A percentile compares a stretch with the other conserved stretches of the same genome.
phyloP scores from a whole-genome alignment of 2,329 filamentous ascomycete species.

The Talaromyces marneffei region DNA sequence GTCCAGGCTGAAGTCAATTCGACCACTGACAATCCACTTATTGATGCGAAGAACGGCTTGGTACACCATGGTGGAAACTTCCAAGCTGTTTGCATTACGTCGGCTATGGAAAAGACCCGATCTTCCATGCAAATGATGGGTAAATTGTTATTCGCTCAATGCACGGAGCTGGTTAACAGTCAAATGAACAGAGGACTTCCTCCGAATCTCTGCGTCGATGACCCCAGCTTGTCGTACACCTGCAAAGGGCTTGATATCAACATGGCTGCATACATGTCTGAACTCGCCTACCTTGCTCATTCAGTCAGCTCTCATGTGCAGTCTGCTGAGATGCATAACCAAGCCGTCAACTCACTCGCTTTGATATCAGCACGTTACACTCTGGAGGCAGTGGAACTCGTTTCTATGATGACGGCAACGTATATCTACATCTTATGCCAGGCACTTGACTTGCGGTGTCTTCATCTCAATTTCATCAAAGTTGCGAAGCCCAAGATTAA shows the following conservation, averaged over 20 bases:
- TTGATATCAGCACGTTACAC: constrained; percentile 55
- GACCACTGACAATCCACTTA: constrained; percentile 61
- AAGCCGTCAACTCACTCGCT: constrained; percentile 61
- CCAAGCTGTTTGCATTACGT: constrained; percentile 58
- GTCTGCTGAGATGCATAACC: constrained; percentile 62
- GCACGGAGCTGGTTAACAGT: constrained; percentile 58
- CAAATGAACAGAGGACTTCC: constrained; percentile 56
- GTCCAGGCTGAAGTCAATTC: constrained; percentile 59
- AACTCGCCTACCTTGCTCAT: constrained; percentile 57
- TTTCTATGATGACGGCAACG: constrained; percentile 51
- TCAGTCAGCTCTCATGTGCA: constrained; percentile 60
- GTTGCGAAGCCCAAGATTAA: constrained; percentile 5
- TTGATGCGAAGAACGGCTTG: constrained; percentile 41
- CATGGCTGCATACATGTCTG: constrained; percentile 59
- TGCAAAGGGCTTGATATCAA: constrained; percentile 63
- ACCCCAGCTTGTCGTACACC: constrained; percentile 53
- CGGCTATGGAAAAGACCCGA: constrained; percentile 58
- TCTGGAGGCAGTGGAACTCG: constrained; percentile 50
- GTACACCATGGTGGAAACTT: constrained; percentile 63
- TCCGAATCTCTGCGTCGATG: constrained; percentile 56
- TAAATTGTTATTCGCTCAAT: constrained; percentile 59
- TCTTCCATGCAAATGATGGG: constrained; percentile 50
- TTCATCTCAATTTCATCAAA: constrained; percentile 15
- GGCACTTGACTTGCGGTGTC: constrained; percentile 48
- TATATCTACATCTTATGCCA: constrained; percentile 55